A percentile compares a stretch with the other conserved stretches of the same genome.
These are phyloP conservation scores for Nectriaceae sp. DNA, from an alignment of 2,329 filamentous ascomycete species.

Conservation along the genomic window DNA sequence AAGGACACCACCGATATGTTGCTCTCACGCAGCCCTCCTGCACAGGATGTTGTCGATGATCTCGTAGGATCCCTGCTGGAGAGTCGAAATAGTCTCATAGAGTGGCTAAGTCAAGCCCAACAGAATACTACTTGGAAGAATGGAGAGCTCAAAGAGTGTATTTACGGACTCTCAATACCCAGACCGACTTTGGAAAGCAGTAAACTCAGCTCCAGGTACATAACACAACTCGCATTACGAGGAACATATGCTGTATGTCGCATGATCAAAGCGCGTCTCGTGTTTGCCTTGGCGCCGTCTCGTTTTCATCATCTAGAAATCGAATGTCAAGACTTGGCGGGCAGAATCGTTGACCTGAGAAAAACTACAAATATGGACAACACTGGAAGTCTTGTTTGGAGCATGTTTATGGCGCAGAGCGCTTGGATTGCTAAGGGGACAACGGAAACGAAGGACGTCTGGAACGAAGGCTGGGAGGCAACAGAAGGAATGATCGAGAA, in stretches of 20 bases:
- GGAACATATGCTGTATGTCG: conserved; percentile 11
- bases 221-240: conserved; percentile 4
- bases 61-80: background rate
- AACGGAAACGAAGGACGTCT: conserved; percentile 1
- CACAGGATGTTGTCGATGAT: background rate
- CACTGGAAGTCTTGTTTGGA: background rate
- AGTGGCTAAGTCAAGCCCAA: conserved; percentile 1
- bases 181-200: background rate
- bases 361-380: background rate
- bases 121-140: background rate
- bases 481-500: conserved; percentile 7
- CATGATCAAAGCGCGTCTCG: conserved; percentile 8
- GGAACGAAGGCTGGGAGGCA: background rate
- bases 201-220: background rate
- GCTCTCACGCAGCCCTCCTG: background rate
- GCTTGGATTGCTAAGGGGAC: conserved; percentile 11
- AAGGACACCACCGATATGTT: conserved; percentile 4
- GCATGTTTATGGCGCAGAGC: conserved; percentile 8
- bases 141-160: background rate
- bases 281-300: conserved; percentile 2
- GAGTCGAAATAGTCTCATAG: conserved; percentile 1
- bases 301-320: conserved; percentile 2
- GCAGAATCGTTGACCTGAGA: conserved; percentile 1
- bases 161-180: background rate
- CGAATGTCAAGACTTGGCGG: conserved; percentile 8